Evolutionary conservation across 2,329 filamentous ascomycete genomes (phyloP).

Genomic region (Endothia cerciana): DNA sequence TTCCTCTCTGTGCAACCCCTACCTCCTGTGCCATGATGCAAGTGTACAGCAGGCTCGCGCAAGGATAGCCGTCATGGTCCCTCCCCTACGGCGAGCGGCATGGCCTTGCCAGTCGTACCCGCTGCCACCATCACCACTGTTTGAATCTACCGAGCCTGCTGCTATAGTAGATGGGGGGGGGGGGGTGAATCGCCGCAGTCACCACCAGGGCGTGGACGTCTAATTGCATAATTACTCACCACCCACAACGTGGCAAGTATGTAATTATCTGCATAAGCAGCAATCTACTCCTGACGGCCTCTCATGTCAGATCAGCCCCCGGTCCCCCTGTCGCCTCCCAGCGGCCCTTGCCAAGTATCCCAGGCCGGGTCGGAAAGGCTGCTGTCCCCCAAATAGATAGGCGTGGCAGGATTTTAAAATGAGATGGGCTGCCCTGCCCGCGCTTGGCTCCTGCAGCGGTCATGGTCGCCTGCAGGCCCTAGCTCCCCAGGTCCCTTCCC

Average conservation of each 20-base stretch:
- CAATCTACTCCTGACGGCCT: slow-evolving; percentile 7
- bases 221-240: slow-evolving; percentile 15
- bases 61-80: background rate
- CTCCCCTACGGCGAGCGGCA: no score
- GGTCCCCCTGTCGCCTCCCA: background rate
- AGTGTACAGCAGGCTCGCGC: slow-evolving; percentile 15
- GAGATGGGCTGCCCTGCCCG: slow-evolving; percentile 10
- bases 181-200: background rate
- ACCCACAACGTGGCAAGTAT: no score
- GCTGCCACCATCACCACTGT: no score
- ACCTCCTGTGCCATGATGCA: slow-evolving; percentile 18
- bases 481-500: no score
- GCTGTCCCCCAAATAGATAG: slow-evolving; percentile 16
- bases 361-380: background rate
- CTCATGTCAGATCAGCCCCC: slow-evolving; percentile 1
- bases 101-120: no score
- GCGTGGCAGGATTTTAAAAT: slow-evolving; percentile 21
- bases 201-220: background rate
- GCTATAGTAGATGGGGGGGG: no score
- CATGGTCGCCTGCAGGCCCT: background rate
- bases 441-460: background rate
- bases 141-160: no score
- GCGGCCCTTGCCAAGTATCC: background rate
- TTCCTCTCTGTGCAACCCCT: slow-evolving; percentile 10
- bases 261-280: slow-evolving; percentile 10